Evolutionary conservation across 768 basidiomycete species (phyloP).

Genomic region (Leccinellum albellum): DNA sequence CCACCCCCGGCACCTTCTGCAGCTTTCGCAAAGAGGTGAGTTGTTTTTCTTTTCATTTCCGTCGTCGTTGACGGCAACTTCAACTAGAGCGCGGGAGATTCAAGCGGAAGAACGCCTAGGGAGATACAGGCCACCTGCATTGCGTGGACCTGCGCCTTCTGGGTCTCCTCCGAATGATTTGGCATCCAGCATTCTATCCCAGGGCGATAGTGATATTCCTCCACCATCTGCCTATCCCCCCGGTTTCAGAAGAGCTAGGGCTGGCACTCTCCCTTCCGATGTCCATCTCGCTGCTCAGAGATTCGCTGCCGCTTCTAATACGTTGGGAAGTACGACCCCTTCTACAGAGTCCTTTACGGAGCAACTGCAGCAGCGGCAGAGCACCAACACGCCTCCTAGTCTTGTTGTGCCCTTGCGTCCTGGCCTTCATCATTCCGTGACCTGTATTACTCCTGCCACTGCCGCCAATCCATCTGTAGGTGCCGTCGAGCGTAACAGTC

Average conservation of each 20-base stretch:
- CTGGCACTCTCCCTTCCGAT: constrained; percentile 96
- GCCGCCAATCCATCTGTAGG: constrained; percentile 35
- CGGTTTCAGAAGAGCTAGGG: constrained; percentile 92
- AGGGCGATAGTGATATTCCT: constrained; percentile 53
- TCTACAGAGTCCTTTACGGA: constrained; percentile 48
- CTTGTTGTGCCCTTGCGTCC: constrained; percentile 54
- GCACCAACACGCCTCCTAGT: constrained; percentile 36
- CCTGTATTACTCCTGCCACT: constrained; percentile 54
- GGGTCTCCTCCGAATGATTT: constrained; percentile 72
- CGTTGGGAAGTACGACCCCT: constrained; percentile 47
- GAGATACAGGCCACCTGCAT: constrained; percentile 79
- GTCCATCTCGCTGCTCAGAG: constrained; percentile 84
- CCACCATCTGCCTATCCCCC: constrained; percentile 77
- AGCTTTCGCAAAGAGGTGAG: constrained; percentile 82
- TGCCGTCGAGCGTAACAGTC: constrained; percentile 64
- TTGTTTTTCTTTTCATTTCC: constrained; percentile 13
- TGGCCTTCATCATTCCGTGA: constrained; percentile 70
- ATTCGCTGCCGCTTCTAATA: constrained; percentile 65
- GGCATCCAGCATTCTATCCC: constrained; percentile 52
- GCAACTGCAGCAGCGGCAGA: constrained; percentile 39
- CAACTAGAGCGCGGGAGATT: constrained; percentile 74
- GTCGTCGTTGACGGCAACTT: constrained; percentile 12
- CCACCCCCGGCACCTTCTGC: constrained; percentile 89
- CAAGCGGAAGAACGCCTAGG: constrained; percentile 70
- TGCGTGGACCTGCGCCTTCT: constrained; percentile 62